Conservation (phyloP, 2,329 filamentous ascomycete species). For the Tetracladium maxilliforme region DNA sequence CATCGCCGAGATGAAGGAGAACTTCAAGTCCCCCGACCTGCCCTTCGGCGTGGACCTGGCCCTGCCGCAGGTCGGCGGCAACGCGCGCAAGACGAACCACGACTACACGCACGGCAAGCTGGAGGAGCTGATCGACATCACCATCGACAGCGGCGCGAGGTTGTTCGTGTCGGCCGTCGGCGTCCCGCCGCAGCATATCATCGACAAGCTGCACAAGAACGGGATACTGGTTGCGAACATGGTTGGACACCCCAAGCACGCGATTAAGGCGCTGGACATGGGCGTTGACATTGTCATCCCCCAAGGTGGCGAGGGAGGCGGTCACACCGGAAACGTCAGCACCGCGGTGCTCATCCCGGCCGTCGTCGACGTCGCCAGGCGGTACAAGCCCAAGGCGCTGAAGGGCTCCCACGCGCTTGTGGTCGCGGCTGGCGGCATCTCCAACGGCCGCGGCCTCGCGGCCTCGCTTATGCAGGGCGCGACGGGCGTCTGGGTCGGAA, state of each 20-base stretch:
- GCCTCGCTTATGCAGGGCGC: conserved; percentile 79
- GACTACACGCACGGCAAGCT: conserved; percentile 88
- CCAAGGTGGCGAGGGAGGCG: conserved; percentile 86
- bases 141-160: conserved; percentile 67
- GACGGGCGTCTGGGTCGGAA: conserved; percentile 84
- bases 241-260: conserved; percentile 87
- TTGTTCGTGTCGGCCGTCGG: conserved; percentile 84
- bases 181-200: conserved; percentile 59
- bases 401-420: conserved; percentile 62
- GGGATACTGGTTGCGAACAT: conserved; percentile 92
- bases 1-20: conserved; percentile 71
- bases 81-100: conserved; percentile 80
- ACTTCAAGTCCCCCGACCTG: conserved; percentile 49
- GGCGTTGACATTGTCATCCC: conserved; percentile 87
- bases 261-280: conserved; percentile 70
- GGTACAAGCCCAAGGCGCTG: conserved; percentile 55
- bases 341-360: conserved; percentile 78
- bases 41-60: conserved; percentile 89
- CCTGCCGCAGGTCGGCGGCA: conserved; percentile 74
- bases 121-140: conserved; percentile 76
- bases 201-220: conserved; percentile 63
- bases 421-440: conserved; percentile 79
- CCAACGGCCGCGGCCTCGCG: conserved; percentile 68
- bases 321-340: conserved; percentile 80
- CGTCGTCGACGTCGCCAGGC: conserved; percentile 68